Percentiles rank a stretch among this genome's conserved stretches.
Conservation (phyloP, 1,139 yeast species). For the Pichia sp. region DNA sequence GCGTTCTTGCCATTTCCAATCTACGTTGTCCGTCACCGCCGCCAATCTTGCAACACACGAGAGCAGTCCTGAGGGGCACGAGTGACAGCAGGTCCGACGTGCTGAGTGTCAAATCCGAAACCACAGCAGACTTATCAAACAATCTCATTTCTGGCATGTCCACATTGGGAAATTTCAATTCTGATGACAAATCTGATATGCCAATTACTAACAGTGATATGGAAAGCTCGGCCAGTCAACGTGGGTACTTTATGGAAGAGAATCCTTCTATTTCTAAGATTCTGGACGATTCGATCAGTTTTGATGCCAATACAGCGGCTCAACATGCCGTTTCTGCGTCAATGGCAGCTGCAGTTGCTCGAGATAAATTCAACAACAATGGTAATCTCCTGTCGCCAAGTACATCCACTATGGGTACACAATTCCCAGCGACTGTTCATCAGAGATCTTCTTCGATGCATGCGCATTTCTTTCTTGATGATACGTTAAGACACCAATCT, state of each 20-base stretch:
- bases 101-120: background rate
- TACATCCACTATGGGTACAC: too few species aligned
- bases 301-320: conserved; percentile 30
- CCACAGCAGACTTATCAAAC: background rate
- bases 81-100: conserved; percentile 3
- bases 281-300: conserved; percentile 3
- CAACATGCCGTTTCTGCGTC: conserved; percentile 36
- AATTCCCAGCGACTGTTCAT: conserved; percentile 37
- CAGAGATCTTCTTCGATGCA: conserved; percentile 65
- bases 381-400: too few species aligned
- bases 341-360: conserved; percentile 35
- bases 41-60: conserved; percentile 50
- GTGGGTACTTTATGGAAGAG: background rate
- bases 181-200: background rate
- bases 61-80: background rate
- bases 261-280: conserved; percentile 10
- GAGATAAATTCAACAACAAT: conserved; percentile 23
- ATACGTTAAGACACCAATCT: conserved; percentile 52
- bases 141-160: background rate
- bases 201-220: background rate
- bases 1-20: conserved; percentile 52
- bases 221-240: background rate
- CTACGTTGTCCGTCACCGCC: conserved; percentile 69
- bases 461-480: conserved; percentile 80
- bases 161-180: background rate